Evolutionary conservation across 2,329 filamentous ascomycete genomes (phyloP).

Genomic region (Pyrenophora teres): DNA sequence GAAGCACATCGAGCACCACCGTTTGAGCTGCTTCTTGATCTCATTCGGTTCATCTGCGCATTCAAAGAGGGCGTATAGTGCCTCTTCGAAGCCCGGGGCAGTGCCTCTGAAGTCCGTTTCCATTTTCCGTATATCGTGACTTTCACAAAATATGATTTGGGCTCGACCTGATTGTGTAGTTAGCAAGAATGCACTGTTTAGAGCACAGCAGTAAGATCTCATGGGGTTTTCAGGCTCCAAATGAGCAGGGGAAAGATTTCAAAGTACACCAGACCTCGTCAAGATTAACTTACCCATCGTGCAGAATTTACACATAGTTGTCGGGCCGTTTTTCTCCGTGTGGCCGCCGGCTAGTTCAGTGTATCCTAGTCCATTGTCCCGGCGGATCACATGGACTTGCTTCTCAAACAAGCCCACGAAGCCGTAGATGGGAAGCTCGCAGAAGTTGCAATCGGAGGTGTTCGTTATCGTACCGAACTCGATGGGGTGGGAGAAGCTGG

Average conservation of each 20-base stretch:
- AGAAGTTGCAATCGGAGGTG: constrained; percentile 49
- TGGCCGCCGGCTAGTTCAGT: constrained; percentile 50
- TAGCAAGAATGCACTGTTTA: not conserved
- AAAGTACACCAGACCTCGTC: rapidly evolving
- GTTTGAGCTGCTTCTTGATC: constrained; percentile 21
- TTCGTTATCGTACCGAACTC: constrained; percentile 30
- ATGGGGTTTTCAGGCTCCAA: no score
- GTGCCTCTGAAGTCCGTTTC: not conserved
- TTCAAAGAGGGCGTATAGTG: constrained; percentile 16
- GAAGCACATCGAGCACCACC: constrained; percentile 42
- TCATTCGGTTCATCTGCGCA: constrained; percentile 8
- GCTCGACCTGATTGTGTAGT: constrained; percentile 10
- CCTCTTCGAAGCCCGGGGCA: constrained; percentile 10
- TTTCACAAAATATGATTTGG: constrained; percentile 29
- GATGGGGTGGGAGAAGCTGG: constrained; percentile 51
- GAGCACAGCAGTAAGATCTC: no score
- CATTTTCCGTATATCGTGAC: constrained; percentile 21
- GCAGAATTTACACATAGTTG: constrained; percentile 35
- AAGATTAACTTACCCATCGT: constrained; percentile 4
- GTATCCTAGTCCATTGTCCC: constrained; percentile 43
- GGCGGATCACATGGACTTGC: constrained; percentile 44
- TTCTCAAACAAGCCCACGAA: constrained; percentile 47
- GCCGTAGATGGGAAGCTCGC: constrained; percentile 47
- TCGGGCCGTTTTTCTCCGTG: constrained; percentile 25
- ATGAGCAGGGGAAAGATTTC: no score